Base-by-base conservation (phyloP, 1,284 basidiomycete genomes). In the Termitomyces sp. region DNA sequence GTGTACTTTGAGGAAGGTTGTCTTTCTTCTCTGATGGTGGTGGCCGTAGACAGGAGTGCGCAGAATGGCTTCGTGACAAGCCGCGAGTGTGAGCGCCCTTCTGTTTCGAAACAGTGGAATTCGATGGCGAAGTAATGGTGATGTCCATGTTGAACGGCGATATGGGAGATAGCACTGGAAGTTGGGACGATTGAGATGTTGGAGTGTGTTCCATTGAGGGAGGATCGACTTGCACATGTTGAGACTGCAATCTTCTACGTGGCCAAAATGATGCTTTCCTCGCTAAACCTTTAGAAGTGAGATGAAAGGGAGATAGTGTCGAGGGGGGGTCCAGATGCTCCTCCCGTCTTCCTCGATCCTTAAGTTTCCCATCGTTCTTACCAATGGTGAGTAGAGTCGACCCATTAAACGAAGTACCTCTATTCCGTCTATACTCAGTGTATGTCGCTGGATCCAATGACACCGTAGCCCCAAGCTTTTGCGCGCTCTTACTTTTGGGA, bases 241-340 rank as follows among this genome's bases (percentile, higher is more conserved):
- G 49, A 56, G 58, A 55, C 19, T 50, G 46, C 15, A 60, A 52
- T 61, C 72, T 74, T 65, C 67, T 72, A 55, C 69, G 70, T 30
- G 62, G 64, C 75, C 75, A 78, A 56, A 78, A 76, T 15, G 75
- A 88, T 19, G 82, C 63, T 64, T 79, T 81, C 48, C 83, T 78
- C 33, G 73, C 68, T 42, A 86, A 62, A 6, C 68, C 62, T 55
- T 75, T 78, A 5, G 73, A 59, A 33, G 63, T 49, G 19, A 62
- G 21, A 57, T 65, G 58, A 17, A 61, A 52, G 44, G 55, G 56
- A 48, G 46, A 26, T 15, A 10, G 28, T 47, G 40, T 48, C 9
- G 58, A 50, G 19, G 58, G 40, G 49, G 62, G 52, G 31, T 52
- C 49, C 24, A 24, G 6, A 43, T 30, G 56, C 30, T 61, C 47